phyloP scores from a whole-genome alignment of 345 rosid species.

The Moricandia arvensis region DNA sequence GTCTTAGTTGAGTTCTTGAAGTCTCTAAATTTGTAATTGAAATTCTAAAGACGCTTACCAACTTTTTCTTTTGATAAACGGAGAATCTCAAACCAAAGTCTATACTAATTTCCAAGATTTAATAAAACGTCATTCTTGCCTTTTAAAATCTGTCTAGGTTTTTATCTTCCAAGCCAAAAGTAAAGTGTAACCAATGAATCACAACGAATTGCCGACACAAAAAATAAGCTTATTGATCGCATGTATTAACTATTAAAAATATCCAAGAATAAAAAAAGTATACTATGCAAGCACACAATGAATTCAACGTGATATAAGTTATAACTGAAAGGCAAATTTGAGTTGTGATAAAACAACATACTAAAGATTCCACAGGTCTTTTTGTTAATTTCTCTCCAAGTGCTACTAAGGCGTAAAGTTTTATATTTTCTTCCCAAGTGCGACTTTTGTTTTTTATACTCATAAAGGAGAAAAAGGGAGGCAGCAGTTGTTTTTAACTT shows the following conservation, averaged over 20 bases:
- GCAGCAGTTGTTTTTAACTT: neutral
- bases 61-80: neutral
- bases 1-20: neutral
- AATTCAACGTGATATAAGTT: neutral
- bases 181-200: neutral
- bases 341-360: neutral
- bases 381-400: neutral
- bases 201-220: neutral
- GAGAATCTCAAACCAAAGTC: neutral
- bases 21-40: neutral
- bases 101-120: neutral
- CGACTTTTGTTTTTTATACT: neutral
- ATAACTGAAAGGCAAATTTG: neutral
- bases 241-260: neutral
- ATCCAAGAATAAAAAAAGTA: neutral
- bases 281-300: neutral
- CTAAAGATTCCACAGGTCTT: neutral
- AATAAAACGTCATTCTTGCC: neutral
- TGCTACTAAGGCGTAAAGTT: neutral
- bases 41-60: neutral
- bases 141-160: neutral
- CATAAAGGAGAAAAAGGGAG: neutral
- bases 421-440: neutral
- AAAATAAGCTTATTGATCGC: neutral
- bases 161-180: neutral